phyloP scores from a whole-genome alignment of 129 eudicot genomes.

The Solidago caesia region DNA sequence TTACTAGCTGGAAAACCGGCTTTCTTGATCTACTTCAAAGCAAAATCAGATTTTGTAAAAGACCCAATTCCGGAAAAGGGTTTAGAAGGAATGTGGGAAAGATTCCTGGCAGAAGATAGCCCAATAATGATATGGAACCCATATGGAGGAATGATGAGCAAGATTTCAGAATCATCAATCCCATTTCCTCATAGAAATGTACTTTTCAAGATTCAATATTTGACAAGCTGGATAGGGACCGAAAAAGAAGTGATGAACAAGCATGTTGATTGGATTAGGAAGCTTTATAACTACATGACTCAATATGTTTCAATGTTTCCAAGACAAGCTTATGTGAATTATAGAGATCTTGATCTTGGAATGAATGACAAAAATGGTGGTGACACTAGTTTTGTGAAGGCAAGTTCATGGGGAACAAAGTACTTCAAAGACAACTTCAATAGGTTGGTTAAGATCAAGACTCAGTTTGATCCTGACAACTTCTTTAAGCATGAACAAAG shows the following conservation, averaged over 20 bases:
- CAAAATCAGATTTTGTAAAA: constrained; percentile 32
- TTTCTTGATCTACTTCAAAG: constrained; percentile 22
- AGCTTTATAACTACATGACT: constrained; percentile 29
- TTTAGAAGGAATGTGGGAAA: constrained; percentile 24
- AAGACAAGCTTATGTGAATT: constrained; percentile 26
- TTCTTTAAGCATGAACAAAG: constrained; percentile 33
- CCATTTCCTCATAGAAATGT: constrained; percentile 33
- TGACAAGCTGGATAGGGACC: constrained; percentile 20
- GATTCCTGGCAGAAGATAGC: constrained; percentile 25
- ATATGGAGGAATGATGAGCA: constrained; percentile 30
- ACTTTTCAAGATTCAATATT: constrained; percentile 28
- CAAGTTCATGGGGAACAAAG: constrained; percentile 31
- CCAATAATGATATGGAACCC: constrained; percentile 28
- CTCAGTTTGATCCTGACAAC: constrained; percentile 29
- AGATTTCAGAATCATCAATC: constrained; percentile 25
- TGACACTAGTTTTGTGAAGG: constrained; percentile 27
- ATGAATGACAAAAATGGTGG: constrained; percentile 30
- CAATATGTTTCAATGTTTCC: constrained; percentile 30
- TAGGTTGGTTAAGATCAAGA: constrained; percentile 31
- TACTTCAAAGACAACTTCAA: constrained; percentile 26
- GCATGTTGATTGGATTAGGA: constrained; percentile 28
- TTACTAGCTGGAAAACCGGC: constrained; percentile 28
- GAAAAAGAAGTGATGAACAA: constrained; percentile 18
- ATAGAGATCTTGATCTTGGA: constrained; percentile 30
- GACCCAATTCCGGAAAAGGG: constrained; percentile 29